Conservation (phyloP, 1,139 yeast genomes). For the Groenewaldozyma sp. region DNA sequence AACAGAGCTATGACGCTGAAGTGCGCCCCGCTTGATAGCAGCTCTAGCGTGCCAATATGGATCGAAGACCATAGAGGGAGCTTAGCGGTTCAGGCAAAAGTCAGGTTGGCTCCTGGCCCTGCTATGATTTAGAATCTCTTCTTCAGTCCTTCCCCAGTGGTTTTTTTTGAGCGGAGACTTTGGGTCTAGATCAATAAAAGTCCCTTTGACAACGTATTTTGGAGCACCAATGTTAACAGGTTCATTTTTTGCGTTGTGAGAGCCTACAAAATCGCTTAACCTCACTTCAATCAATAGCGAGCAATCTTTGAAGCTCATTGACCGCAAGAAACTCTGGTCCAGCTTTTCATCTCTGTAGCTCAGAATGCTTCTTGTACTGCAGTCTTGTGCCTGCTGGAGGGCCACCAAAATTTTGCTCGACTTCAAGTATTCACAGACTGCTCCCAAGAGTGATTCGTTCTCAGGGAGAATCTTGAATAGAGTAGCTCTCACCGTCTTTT, state of each 20-base stretch:
- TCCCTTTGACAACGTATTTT: constrained; percentile 11
- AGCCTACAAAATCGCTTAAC: not conserved
- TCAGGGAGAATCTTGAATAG: not conserved
- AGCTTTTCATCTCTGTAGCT: constrained; percentile 12
- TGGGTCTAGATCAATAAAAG: constrained; percentile 32
- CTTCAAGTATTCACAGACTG: constrained; percentile 4
- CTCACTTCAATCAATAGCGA: constrained; percentile 24
- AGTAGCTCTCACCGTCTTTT: not conserved
- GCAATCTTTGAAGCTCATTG: constrained; percentile 34
- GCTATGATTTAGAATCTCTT: constrained; percentile 11
- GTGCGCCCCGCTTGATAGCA: constrained; percentile 15
- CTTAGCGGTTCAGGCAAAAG: too few species aligned
- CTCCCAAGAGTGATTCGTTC: not conserved
- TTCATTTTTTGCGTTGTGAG: not conserved
- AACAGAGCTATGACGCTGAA: constrained; percentile 26
- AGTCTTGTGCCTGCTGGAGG: constrained; percentile 20
- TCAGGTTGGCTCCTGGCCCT: constrained; percentile 15
- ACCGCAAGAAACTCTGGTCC: constrained; percentile 21
- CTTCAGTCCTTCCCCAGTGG: constrained; percentile 29
- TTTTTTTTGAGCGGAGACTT: constrained; percentile 23
- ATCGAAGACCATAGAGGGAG: constrained; percentile 25
- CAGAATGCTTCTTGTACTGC: constrained; percentile 23
- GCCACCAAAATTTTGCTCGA: constrained; percentile 16
- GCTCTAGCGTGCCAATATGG: constrained; percentile 24
- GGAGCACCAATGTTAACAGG: constrained; percentile 1